Evolutionary conservation across 345 rosid genomes (phyloP), one percentile per base, ranked within the genome.

Genomic region (Ceriops tagal): DNA sequence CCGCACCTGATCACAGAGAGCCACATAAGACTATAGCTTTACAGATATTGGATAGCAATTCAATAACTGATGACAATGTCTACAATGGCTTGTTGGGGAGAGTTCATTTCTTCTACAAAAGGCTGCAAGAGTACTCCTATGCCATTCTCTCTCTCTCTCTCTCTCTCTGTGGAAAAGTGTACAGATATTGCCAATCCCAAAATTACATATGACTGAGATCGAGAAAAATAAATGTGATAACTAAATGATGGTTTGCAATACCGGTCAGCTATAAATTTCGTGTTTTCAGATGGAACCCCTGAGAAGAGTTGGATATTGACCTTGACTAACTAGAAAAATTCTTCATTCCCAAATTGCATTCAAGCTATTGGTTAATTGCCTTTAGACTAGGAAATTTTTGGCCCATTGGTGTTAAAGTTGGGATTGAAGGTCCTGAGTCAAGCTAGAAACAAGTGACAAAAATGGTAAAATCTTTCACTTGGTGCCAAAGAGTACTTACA

Each of bases 1-100:
- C 51, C 88, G 82, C 58, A 88, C 93, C 93, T 88, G 83, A 64
- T 65, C 21, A 71, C 16, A 16, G 28, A 3, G 0, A 19, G 52
- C n/a, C 22, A 16, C 27, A 27, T n/a, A 32, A 64, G 64, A 27
- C 6, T 24, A 53, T 21, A 24, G 28, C 26, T 56, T 24, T 56
- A 24, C 59, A 56, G 31, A 56, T 10, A 56, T 3, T 21, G 59
- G 28, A 16, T 24, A 55, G 27, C 27, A 11, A 39, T 39, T 39
- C 16, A 39, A 2, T 39, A 39, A 39, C 47, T 11, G 47, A 39
- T 39, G 47, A 39, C 16, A 11, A 10, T 39, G 16, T 39, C 47
- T 9, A 39, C 10, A 9, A 39, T 39, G 46, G 47, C 16, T 11
- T 9, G 16, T 39, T 11, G 16, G 47, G 47, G 15, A 10, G 15